Percentiles rank a stretch among this genome's conserved stretches.
These are phyloP conservation scores for Amorphotheca resinae DNA, from an alignment of 495 filamentous ascomycete genomes.

Conservation along the genomic window DNA sequence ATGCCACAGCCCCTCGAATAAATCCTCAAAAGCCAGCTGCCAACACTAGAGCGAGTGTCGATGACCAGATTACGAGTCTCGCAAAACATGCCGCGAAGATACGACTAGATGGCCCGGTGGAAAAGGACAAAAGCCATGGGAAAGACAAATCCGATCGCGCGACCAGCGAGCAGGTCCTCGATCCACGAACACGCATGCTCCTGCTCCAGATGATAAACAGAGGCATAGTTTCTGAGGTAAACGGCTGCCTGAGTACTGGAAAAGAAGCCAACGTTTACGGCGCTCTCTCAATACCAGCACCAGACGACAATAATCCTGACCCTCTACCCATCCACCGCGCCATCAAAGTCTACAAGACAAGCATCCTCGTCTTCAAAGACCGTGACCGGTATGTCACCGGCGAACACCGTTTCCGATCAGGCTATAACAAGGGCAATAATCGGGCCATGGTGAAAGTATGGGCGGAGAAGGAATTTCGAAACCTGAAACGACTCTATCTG, in stretches of 20 bases:
- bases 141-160: slow-evolving; percentile 86
- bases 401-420: slow-evolving; percentile 70
- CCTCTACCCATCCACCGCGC: slow-evolving; percentile 49
- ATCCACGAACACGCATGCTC: slow-evolving; percentile 89
- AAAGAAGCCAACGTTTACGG: slow-evolving; percentile 98
- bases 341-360: slow-evolving; percentile 97
- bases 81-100: slow-evolving; percentile 85
- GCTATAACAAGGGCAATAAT: slow-evolving; percentile 84
- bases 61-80: slow-evolving; percentile 76
- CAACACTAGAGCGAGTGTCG: slow-evolving; percentile 64
- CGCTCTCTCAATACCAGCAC: slow-evolving; percentile 40
- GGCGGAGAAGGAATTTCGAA: slow-evolving; percentile 97
- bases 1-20: slow-evolving; percentile 53
- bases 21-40: slow-evolving; percentile 76
- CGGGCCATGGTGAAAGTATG: slow-evolving; percentile 94
- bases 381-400: slow-evolving; percentile 88
- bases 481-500: slow-evolving; percentile 67
- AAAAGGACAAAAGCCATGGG: slow-evolving; percentile 35
- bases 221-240: slow-evolving; percentile 65
- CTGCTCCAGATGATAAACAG: slow-evolving; percentile 90
- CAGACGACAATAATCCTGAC: slow-evolving; percentile 25
- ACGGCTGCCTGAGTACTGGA: slow-evolving; percentile 86
- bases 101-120: slow-evolving; percentile 55
- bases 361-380: slow-evolving; percentile 94
- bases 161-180: slow-evolving; percentile 85